Base-by-base conservation (phyloP, 2,329 filamentous ascomycete species). In the Hymenoscyphus linearis region DNA sequence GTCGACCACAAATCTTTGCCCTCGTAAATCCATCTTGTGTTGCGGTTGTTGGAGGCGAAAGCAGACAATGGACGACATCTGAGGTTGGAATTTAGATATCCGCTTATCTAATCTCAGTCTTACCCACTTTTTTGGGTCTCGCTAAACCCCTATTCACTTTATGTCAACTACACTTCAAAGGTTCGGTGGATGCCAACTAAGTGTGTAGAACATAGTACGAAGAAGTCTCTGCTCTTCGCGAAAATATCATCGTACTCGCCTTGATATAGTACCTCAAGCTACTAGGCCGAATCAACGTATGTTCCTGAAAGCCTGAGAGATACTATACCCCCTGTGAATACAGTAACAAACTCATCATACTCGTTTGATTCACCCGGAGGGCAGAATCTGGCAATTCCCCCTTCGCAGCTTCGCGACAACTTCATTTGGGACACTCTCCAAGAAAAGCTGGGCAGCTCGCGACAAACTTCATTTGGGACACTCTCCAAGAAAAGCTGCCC, bases 1-100 rank as follows among this genome's bases (percentile, higher is more conserved):
- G 68, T 87, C 79, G 18, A 88, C 71, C 31, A 81, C 76, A 65
- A 89, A 86, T 57, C 83, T 79, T 67, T 88, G 81, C 52, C 86
- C 86, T 62, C 78, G 76, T 52, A 84, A 76, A 66, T 75, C 78
- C 80, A 83, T 77, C 9, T 47, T 47, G 44, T 47, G 44, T 47
- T 47, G 44, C 9, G 18, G 44, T 47, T 13, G 44, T 47, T 47
- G 18, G 10, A 22, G 18, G 4, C 1, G 27, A 31, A 31, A 2
- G 27, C 27, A 31, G 9, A 31, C 27, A 31, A 31, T 5, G 27
- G 27, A 31, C 27, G 27, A 31, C 27, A 6, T 31, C 27, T 31
- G 27, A 31, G 27, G 27, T 22, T 9, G 18, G 18, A 47, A 47
- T 47, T 47, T 47, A 44, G n/a, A n/a, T n/a, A 47, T 9, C 10